Evolutionary conservation across 169 alveolate genomes (phyloP), one percentile per base, ranked within the genome.

Genomic region (Eimeria necatrix): DNA sequence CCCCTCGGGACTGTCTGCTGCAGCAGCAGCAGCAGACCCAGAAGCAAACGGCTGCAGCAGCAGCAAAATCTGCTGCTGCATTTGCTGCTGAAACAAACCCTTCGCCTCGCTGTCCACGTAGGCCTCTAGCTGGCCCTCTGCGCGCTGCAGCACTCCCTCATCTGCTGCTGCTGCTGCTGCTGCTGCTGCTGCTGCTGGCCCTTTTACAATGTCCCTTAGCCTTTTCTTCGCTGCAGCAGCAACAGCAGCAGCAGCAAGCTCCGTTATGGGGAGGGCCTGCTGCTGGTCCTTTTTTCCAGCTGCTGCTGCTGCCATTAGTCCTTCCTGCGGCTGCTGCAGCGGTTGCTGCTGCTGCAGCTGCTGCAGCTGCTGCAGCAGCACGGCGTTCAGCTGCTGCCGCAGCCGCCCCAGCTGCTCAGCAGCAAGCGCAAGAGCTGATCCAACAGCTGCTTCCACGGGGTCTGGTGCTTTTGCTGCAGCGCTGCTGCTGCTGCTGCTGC

Each of bases 311-410:
- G 76, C 20, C 32, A 24, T 5, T 5, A 20, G 76, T n/a, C 26
- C 76, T 5, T 9, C 76, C 32, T 10, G 76, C 8, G 20, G 26
- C 26, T 9, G 32, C 76, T 20, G 32, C 9, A 24, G 32, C 5
- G 8, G 76, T 8, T 10, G 26, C 20, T 9, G 14, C 76, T 9
- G n/a, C 56, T 76, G 86, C 86, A 32, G 64, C 86, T 76, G 86
- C 86, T 46, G 86, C 61, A 46, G 64, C 64, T 76, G 86, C 86
- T 76, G 64, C 86, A 76, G 61, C 86, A 46, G 86, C 86, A 32
- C 10, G 32, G 86, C 51, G 24, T 76, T 56, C 61, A 76, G 26
- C 22, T 76, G 22, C 60, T 32, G 59, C 16, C 86, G 5, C 86
- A 76, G 56, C 22, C 48, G 61, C 41, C 48, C 61, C 61, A 76